Base-by-base conservation (phyloP, 2,329 filamentous ascomycete species). In the Lachnellula willkommii region DNA sequence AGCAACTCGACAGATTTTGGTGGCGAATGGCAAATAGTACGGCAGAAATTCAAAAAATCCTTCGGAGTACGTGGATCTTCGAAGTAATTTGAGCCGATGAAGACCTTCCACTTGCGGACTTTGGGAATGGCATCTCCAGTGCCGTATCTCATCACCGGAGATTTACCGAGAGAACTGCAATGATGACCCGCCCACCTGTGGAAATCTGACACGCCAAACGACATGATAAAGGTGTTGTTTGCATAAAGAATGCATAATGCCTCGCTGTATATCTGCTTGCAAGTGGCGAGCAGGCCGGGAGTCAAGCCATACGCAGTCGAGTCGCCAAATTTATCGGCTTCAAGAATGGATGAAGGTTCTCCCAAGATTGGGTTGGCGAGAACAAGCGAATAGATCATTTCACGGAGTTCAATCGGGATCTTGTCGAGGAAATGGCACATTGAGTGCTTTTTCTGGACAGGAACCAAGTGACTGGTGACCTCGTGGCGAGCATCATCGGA, bases 151-250 rank as follows among this genome's bases (percentile, higher is more conserved):
- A 8, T 32, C 9, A 32, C 28, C 7, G 28, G 28, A 9, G 28
- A 32, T 7, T 9, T 9, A 32, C 28, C 28, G 3, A 9, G 8
- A 8, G 28, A 8, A 7, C 7, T 32, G 9, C 9, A 9, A 32
- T 32, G 0, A 9, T 11, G 1, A 32, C 7, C 8, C 7, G 8
- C 28, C 7, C 28, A 32, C 8, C 22, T 2, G 22, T 24, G 22
- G 20, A 20, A 20, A 32, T 32, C 8, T 9, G 28, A 32, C 7
- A 32, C 7, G 7, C 56, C 48, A n/a, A 58, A 56, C 22, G 51
- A 53, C 3, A 58, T 50, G 3, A 58, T 24, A 14, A 58, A 58
- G 15, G 53, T 58, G 32, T 58, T 58, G 15, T 28, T 52, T n/a
- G 48, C 52, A 5, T 58, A 58, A 1, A 58, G 49, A 45, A 52